Base-by-base conservation (phyloP, 305 asterid genomes). In the Striga hermonthica region DNA sequence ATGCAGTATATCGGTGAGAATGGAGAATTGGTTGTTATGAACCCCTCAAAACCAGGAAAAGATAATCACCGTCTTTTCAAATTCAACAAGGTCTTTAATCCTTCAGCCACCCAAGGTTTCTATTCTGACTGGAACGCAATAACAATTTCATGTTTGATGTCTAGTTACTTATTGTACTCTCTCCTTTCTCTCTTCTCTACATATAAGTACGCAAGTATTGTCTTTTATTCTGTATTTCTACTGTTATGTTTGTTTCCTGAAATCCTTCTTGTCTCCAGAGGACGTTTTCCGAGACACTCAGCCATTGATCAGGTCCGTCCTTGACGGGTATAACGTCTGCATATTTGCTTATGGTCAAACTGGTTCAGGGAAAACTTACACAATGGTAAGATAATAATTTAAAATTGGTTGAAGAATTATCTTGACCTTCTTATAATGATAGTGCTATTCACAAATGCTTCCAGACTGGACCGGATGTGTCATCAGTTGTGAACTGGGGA, bases 341-440 rank as follows among this genome's bases (percentile, higher is more conserved):
- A 92, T 92, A 66, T 87, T 92, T 79, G 98, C 98, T 57, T 92
- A 92, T 72, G 98, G 98, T 52, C 98, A 92, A 79, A 92, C 96
- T 66, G 98, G 98, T 52, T 92, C 98, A 0, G 98, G 98, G 47
- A 89, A 92, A 80, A 89, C 97, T 59, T 89, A 87, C 68, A 90
- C 97, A 7, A 92, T 92, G 97, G 98, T 92, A 75, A 56, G 81
- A 41, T 60, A 15, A 64, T 71, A 58, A 57, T 65, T 60, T 60
- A 44, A 35, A 16, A 47, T 66, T 15, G 70, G 41, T 15, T 39
- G 50, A 57, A 60, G 28, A 13, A 35, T 38, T 39, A 50, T 64
- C 12, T 69, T 53, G 13, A 56, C 73, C 50, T 60, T 3, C 45
- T 54, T 6, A 58, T 37, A 37, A 39, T 69, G 54, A 68, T 74